Conservation (phyloP, 805 yeast species). For the Clavispora asparagi region DNA sequence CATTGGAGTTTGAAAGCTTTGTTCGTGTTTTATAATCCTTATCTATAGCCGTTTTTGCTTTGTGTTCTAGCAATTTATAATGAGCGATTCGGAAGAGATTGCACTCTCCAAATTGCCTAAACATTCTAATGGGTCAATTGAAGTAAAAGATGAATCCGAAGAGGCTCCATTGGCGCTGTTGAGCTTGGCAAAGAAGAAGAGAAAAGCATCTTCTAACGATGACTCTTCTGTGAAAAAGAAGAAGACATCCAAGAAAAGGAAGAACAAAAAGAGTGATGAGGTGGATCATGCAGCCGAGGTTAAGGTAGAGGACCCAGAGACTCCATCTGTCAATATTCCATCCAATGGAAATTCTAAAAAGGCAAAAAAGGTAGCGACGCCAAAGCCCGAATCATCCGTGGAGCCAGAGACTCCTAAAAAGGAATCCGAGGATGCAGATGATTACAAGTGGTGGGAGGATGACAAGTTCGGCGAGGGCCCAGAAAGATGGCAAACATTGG, state of each 20-base stretch:
- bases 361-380: background rate
- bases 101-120: conserved; percentile 9
- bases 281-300: background rate
- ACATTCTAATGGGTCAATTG: background rate
- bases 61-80: conserved; percentile 8
- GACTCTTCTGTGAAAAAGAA: conserved; percentile 1
- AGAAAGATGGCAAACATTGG: conserved; percentile 80
- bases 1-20: background rate
- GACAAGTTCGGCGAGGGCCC: conserved; percentile 62
- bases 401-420: conserved; percentile 10
- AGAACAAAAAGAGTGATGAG: background rate
- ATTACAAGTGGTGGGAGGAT: conserved; percentile 82
- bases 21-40: background rate
- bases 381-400: background rate
- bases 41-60: background rate
- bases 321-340: background rate
- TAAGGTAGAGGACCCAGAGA: conserved; percentile 1
- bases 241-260: conserved; percentile 3
- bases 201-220: background rate
- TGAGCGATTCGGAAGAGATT: conserved; percentile 25
- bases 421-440: conserved; percentile 41
- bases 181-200: conserved; percentile 7
- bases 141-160: conserved; percentile 13
- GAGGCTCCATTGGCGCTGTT: conserved; percentile 14
- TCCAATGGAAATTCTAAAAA: background rate